Base-by-base conservation (phyloP, 2,329 filamentous ascomycete genomes). In the Ascochyta rabiei region DNA sequence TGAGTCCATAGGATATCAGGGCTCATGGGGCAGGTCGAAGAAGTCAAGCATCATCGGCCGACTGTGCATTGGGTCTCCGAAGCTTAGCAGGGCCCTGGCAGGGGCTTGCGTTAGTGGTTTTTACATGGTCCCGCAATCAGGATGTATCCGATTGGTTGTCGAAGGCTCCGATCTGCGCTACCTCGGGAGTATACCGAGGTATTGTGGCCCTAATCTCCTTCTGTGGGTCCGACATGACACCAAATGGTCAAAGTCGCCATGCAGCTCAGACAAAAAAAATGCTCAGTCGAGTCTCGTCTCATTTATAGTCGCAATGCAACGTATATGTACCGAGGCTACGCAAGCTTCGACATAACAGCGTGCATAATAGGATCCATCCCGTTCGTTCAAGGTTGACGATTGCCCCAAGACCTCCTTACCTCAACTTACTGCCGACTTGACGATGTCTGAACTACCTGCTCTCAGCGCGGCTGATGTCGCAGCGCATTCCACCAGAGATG, bases 401-500 rank as follows among this genome's bases (percentile, higher is more conserved):
- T 40, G 30, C 38, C 48, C 48, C 47, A 8, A 42, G 23, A 43
- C 10, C 23, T 46, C 39, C 19, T 31, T 13, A 34, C 28, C 38
- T 26, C 34, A 43, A 15, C 18, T 35, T 30, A 18, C 33, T 33
- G 7, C 33, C 21, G 13, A 48, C 40, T 13, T 34, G 44, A 50
- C n/a, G 23, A 63, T 63, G 60, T 56, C 60, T 34, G 59, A 63
- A 21, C 31, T 59, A 31, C 57, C 51, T 41, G 37, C 39, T 37
- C 62, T 59, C 44, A 63, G 44, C 33, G 40, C 51, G 34, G 49
- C 53, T 35, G 81, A 84, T 64, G 80, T 84, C 40, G 80, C 82
- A 61, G 80, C 80, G 49, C 82, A 84, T 56, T 71, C 76, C 28
- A 76, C 61, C 5, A 75, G 79, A 40, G 67, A 78, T 18, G 80